Conservation (phyloP, 495 filamentous ascomycete species). For the Penicillium crystallinum region DNA sequence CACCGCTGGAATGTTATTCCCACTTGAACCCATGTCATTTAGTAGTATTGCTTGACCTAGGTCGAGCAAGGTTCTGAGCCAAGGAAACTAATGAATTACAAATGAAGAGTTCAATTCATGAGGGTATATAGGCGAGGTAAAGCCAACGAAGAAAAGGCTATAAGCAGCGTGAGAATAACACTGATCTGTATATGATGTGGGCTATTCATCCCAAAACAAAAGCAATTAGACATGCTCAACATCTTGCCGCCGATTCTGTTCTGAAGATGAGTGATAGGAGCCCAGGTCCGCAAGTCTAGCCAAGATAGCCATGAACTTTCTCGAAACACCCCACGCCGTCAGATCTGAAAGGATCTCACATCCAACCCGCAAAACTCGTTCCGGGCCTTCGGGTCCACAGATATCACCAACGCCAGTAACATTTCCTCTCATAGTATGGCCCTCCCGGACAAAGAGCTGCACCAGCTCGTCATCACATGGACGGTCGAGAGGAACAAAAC, state of each 20-base stretch:
- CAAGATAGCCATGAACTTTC: conserved; percentile 28
- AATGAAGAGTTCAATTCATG: neutral
- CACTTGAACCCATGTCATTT: no score
- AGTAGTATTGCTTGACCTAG: neutral
- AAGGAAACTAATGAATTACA: neutral
- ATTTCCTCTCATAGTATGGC: conserved; percentile 42
- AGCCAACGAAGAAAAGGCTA: neutral
- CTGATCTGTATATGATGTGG: neutral
- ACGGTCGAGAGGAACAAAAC: conserved; percentile 46
- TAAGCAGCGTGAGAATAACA: neutral
- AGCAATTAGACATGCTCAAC: neutral
- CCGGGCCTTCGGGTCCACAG: conserved; percentile 39
- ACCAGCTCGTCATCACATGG: conserved; percentile 52
- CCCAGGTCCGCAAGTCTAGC: conserved; percentile 10
- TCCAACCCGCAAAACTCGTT: conserved; percentile 36
- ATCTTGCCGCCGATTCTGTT: neutral
- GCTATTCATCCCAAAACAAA: neutral
- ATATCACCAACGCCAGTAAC: conserved; percentile 49
- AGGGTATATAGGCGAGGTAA: neutral
- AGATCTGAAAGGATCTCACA: conserved; percentile 36
- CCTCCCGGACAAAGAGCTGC: conserved; percentile 47
- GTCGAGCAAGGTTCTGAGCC: neutral
- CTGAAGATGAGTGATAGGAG: neutral
- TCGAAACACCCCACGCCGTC: conserved; percentile 37
- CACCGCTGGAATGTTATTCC: no score